Conservation (phyloP, 1,139 yeast genomes). For the Candida freyschussii region DNA sequence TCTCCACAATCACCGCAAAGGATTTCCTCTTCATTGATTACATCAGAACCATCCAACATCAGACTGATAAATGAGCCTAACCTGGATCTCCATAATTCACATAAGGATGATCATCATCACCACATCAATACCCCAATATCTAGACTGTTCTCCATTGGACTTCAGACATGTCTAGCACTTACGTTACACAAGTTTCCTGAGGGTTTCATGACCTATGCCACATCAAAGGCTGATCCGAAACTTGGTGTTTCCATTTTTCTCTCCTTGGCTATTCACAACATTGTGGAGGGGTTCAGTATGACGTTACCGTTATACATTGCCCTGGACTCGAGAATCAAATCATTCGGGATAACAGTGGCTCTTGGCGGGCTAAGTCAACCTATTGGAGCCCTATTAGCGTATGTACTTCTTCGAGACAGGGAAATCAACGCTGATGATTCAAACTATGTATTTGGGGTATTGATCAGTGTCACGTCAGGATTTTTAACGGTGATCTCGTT, state of each 20-base stretch:
- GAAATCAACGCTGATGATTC: constrained; percentile 34
- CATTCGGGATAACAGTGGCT: constrained; percentile 58
- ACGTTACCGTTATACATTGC: constrained; percentile 85
- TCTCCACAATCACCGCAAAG: not conserved
- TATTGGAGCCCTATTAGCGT: constrained; percentile 76
- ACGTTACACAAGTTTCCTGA: constrained; percentile 91
- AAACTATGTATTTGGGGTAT: constrained; percentile 50
- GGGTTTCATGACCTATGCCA: constrained; percentile 83
- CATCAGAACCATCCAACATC: constrained; percentile 9
- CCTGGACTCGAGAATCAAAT: constrained; percentile 54
- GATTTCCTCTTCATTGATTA: not conserved
- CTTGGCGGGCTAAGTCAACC: constrained; percentile 89
- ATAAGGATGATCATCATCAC: constrained; percentile 56
- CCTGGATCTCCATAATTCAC: constrained; percentile 16
- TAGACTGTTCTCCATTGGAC: constrained; percentile 73
- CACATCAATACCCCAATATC: constrained; percentile 76
- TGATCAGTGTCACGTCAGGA: constrained; percentile 77
- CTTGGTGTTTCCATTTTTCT: constrained; percentile 78
- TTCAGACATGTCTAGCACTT: constrained; percentile 86
- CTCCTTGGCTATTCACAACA: constrained; percentile 82
- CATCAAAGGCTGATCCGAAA: constrained; percentile 66
- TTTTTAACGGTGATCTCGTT: constrained; percentile 75
- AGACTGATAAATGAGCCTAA: constrained; percentile 20
- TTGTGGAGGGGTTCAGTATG: constrained; percentile 95
- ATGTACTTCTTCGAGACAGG: constrained; percentile 44